These are phyloP conservation scores for Jasminum sambac DNA, from an alignment of 257 asterid genomes.

Conservation along the genomic window DNA sequence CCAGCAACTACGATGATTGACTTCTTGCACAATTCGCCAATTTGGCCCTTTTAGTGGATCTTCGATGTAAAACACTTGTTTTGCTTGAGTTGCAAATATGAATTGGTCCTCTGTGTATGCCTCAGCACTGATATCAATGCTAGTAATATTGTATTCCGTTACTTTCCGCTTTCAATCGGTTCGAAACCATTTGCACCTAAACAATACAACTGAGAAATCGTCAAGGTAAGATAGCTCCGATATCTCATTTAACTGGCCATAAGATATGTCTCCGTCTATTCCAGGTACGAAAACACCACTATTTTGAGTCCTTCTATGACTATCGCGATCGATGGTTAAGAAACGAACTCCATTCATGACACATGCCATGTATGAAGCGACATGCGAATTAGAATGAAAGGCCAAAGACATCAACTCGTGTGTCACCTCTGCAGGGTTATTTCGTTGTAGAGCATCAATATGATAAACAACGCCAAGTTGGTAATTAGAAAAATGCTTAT, in stretches of 20 bases:
- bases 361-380: neutral
- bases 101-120: neutral
- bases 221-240: neutral
- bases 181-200: neutral
- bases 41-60: too few relatives aligned
- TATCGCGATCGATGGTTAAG: neutral
- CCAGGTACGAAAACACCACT: neutral
- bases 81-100: too few relatives aligned
- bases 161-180: too few relatives aligned
- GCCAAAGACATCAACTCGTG: neutral
- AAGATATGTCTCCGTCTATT: neutral
- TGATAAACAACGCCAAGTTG: too few relatives aligned
- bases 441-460: too few relatives aligned
- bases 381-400: too few relatives aligned
- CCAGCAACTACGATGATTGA: too few relatives aligned
- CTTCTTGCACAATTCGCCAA: too few relatives aligned
- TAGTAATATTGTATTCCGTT: too few relatives aligned
- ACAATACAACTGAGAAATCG: neutral
- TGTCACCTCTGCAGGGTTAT: neutral
- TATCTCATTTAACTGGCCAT: neutral
- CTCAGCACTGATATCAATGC: neutral
- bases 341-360: neutral
- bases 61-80: too few relatives aligned
- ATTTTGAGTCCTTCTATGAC: neutral
- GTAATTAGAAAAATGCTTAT: too few relatives aligned